These are phyloP conservation scores for Eutrema salsugineum DNA, from an alignment of 441 rosid species.

Conservation along the genomic window DNA sequence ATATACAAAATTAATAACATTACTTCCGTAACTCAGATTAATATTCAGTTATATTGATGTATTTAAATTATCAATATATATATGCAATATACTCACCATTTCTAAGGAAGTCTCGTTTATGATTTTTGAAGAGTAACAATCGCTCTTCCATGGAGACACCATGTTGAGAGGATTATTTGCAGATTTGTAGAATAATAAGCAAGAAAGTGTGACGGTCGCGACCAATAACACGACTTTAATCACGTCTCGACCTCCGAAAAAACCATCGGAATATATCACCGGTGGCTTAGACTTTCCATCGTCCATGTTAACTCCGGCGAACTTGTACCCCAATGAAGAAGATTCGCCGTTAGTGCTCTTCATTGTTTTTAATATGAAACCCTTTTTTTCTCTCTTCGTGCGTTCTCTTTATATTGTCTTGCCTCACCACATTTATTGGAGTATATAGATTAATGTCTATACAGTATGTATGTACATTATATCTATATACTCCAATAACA, in stretches of 20 bases:
- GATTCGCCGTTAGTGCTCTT: slow-evolving; percentile 13
- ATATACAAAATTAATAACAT: too few relatives aligned
- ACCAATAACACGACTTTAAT: slow-evolving; percentile 13
- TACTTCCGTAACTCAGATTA: background rate
- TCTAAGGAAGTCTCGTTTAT: slow-evolving; percentile 15
- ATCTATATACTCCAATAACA: too few relatives aligned
- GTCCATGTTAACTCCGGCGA: background rate
- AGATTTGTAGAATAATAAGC: slow-evolving; percentile 15
- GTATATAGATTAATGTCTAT: too few relatives aligned
- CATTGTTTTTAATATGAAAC: slow-evolving; percentile 12
- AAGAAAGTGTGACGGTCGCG: slow-evolving; percentile 21
- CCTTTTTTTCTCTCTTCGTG: background rate
- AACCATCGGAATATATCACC: background rate
- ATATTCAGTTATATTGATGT: background rate
- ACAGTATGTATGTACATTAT: too few relatives aligned
- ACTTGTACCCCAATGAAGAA: slow-evolving; percentile 12
- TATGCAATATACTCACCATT: slow-evolving; percentile 9
- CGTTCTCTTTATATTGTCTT: background rate
- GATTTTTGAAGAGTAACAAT: background rate
- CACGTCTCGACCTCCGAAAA: slow-evolving; percentile 20
- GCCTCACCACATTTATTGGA: background rate
- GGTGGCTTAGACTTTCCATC: slow-evolving; percentile 5
- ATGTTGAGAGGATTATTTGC: slow-evolving; percentile 21
- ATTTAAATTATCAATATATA: background rate
- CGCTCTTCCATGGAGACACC: slow-evolving; percentile 21